A percentile compares a stretch with the other conserved stretches of the same genome.
Conservation (phyloP, 192 early-diverging fungal genomes). For the Coemansia sp. region DNA sequence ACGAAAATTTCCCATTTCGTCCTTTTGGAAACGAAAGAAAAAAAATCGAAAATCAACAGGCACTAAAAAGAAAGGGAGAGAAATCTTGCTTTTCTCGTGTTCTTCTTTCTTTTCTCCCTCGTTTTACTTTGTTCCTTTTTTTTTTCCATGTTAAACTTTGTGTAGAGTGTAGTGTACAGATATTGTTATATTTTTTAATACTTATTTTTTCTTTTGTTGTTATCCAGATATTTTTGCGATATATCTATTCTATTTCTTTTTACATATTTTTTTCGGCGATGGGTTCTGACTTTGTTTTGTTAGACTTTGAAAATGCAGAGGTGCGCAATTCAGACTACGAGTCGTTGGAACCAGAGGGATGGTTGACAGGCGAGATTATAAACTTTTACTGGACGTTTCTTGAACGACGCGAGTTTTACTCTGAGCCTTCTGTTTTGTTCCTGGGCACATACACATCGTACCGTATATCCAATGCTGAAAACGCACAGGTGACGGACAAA, state of each 20-base stretch:
- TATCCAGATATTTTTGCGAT: too few species aligned
- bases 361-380: slow-evolving; percentile 56
- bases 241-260: too few species aligned
- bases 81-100: not conserved
- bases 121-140: slow-evolving; percentile 8
- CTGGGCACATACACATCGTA: slow-evolving; percentile 55
- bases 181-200: not conserved
- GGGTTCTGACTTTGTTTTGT: slow-evolving; percentile 30
- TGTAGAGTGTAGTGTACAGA: not conserved
- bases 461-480: slow-evolving; percentile 52
- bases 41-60: not conserved
- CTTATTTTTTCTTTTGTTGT: not conserved
- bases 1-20: too few species aligned
- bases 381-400: slow-evolving; percentile 57
- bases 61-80: too few species aligned
- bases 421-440: slow-evolving; percentile 37
- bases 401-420: slow-evolving; percentile 45
- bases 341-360: slow-evolving; percentile 49
- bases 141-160: not conserved
- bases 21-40: too few species aligned
- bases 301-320: slow-evolving; percentile 53
- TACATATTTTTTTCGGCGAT: not conserved
- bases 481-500: slow-evolving; percentile 35
- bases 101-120: not conserved
- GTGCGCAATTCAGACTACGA: slow-evolving; percentile 52